Conservation (phyloP, 2,329 filamentous ascomycete genomes). For the Botrytis galanthina region DNA sequence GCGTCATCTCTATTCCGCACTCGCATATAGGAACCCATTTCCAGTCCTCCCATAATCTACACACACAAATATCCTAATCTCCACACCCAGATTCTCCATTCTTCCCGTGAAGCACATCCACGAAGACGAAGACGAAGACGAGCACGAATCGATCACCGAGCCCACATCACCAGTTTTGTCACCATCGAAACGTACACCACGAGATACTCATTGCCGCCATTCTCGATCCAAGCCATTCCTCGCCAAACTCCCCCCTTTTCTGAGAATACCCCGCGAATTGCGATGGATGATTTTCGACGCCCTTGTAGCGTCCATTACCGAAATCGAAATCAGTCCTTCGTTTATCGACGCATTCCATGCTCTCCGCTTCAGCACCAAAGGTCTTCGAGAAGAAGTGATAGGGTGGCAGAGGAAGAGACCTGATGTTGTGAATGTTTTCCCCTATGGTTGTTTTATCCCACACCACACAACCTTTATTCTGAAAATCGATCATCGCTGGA, state of each 20-base stretch:
- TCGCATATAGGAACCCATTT: too few species aligned
- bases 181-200: not conserved
- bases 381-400: not conserved
- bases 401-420: not conserved
- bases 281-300: constrained; percentile 1
- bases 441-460: not conserved
- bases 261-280: not conserved
- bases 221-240: not conserved
- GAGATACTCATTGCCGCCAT: rapidly evolving
- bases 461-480: not conserved
- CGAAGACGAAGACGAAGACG: not conserved
- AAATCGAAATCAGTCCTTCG: constrained; percentile 1
- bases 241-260: not conserved
- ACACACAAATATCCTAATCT: too few species aligned
- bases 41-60: too few species aligned
- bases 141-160: not conserved
- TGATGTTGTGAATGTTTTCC: not conserved
- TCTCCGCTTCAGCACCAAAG: not conserved
- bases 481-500: constrained; percentile 1
- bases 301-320: not conserved
- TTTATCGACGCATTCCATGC: constrained; percentile 2
- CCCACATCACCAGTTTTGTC: rapidly evolving
- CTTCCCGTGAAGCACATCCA: not conserved
- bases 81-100: not conserved
- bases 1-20: not conserved